A percentile compares a stretch with the other conserved stretches of the same genome.
phyloP scores from a whole-genome alignment of 306 rosid genomes.

The Myrica gale region DNA sequence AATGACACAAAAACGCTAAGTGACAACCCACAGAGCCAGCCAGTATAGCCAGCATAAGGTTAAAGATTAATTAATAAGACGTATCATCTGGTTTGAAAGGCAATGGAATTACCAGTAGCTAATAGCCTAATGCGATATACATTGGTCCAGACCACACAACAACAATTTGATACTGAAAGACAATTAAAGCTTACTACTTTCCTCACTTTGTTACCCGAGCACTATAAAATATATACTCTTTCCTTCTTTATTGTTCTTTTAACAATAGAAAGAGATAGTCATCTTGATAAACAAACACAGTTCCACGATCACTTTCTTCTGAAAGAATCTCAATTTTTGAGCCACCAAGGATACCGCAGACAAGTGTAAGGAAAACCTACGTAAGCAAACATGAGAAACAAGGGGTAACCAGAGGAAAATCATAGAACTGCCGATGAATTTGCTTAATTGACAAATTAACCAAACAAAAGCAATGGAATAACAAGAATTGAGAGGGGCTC shows the following conservation, averaged over 20 bases:
- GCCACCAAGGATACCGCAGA: neutral
- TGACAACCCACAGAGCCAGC: neutral
- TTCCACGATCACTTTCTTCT: neutral
- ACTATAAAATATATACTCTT: neutral
- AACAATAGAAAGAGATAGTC: neutral
- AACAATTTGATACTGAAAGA: neutral
- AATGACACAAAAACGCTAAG: neutral
- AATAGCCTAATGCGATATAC: neutral
- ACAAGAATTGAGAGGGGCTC: constrained; percentile 32
- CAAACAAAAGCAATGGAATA: constrained; percentile 4
- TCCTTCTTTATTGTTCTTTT: too few relatives aligned
- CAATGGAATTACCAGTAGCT: neutral
- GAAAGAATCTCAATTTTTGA: neutral
- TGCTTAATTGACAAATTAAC: constrained; percentile 7
- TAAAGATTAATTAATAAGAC: neutral
- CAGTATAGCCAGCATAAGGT: neutral
- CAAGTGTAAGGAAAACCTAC: constrained; percentile 3
- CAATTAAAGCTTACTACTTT: neutral
- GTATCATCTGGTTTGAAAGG: neutral
- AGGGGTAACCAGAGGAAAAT: neutral
- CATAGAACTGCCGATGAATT: neutral
- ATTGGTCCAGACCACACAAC: neutral
- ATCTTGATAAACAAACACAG: neutral
- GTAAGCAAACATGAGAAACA: constrained; percentile 10
- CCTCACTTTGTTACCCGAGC: neutral